Base-by-base conservation (phyloP, 106 monocot species). In the Agapanthus africanus region DNA sequence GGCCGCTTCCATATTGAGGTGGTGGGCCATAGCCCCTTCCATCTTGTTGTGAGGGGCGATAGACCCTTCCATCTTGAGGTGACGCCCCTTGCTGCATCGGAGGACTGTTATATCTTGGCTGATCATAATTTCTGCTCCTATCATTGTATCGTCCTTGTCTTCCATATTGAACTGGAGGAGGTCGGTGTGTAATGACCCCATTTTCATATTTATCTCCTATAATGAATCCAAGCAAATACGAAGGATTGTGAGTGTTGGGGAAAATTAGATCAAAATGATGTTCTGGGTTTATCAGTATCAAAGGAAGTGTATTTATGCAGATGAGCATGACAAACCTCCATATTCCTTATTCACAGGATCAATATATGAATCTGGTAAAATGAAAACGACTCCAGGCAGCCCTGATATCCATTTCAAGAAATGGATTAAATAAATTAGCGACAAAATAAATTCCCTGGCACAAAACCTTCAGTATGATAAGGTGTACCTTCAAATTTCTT, bases 271-370 rank as follows among this genome's bases (percentile, higher is more conserved):
- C 33, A 35, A 11, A 52, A 21, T 23, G 8, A 35, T 22, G 5
- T 32, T 51, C 26, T 28, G 30, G 25, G 51, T 2, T 11, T 31
- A 68, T 31, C n/a, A n/a, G n/a, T n/a, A 15, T 13, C 6, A 4
- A 16, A 30, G 16, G 15, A 21, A 19, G 16, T 3, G 19, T 13
- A 27, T 16, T 44, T 1, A 3, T 7, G 26, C 32, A 38, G 14
- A 3, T 2, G 26, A 54, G n/a, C 14, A 16, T 30, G 35, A 68
- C 84, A 42, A 34, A 90, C 97, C 97, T 90, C 97, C 97, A 76
- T 92, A 92, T 67, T 99, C 84, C 71, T 99, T 99, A 76, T 92
- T 92, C 54, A 87, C 86, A 59, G 97, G 97, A 75, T 99, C 92
- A 46, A 99, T 84, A 63, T 99, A 92, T 6, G 92, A 99, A 81